Conservation (phyloP, 78 protist genomes). For the Anaeramoeba flamelloides region DNA sequence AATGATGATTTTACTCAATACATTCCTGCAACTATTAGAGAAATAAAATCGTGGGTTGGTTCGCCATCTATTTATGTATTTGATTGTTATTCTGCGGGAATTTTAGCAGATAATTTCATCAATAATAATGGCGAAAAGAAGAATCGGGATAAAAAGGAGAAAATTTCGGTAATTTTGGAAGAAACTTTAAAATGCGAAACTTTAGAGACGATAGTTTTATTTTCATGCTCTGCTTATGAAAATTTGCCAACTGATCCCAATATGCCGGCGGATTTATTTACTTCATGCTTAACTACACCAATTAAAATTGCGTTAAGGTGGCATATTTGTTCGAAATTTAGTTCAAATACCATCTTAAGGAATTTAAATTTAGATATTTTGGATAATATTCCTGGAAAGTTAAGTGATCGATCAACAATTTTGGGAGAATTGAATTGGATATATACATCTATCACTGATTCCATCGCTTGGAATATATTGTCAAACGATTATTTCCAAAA, state of each 20-base stretch:
- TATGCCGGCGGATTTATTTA: background rate
- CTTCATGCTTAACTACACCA: background rate
- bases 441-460: background rate
- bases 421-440: background rate
- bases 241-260: background rate
- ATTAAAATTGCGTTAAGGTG: background rate
- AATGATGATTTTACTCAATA: background rate
- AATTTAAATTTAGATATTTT: background rate
- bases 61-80: background rate
- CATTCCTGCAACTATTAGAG: background rate
- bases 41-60: background rate
- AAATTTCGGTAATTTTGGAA: no score
- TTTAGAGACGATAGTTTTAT: background rate
- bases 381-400: background rate
- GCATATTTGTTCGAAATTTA: background rate
- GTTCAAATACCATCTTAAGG: background rate
- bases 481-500: background rate
- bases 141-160: no score
- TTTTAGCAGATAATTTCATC: background rate
- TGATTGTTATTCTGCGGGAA: background rate
- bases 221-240: background rate
- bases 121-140: no score
- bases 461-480: background rate
- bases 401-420: background rate
- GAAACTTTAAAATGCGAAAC: background rate